Conservation (phyloP, 1,284 basidiomycete species). For the Sphagnurus paluster region DNA sequence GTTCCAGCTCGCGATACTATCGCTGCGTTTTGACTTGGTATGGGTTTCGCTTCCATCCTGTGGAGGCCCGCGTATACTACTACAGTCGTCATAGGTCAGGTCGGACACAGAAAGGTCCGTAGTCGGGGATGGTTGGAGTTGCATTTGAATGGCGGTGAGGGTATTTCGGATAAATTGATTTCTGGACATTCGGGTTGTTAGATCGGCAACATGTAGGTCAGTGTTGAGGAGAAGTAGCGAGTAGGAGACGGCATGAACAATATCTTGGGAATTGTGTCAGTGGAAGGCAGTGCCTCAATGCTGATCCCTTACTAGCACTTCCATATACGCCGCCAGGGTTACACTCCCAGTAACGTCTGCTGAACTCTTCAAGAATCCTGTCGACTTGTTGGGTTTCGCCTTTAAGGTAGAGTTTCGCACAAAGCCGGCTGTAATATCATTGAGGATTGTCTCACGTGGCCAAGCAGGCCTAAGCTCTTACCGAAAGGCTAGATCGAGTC, state of each 20-base stretch:
- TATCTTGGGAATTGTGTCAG: constrained; percentile 48
- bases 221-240: constrained; percentile 95
- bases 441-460: constrained; percentile 14
- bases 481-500: constrained; percentile 92
- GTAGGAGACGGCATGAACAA: constrained; percentile 92
- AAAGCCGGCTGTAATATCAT: constrained; percentile 62
- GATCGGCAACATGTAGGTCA: constrained; percentile 93
- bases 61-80: constrained; percentile 48
- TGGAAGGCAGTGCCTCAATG: constrained; percentile 1
- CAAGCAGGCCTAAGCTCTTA: constrained; percentile 29
- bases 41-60: constrained; percentile 48
- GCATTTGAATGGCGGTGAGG: constrained; percentile 79
- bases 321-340: constrained; percentile 83
- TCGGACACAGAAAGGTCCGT: constrained; percentile 56
- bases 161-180: constrained; percentile 93
- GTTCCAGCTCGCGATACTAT: constrained; percentile 81
- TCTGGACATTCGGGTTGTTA: constrained; percentile 89
- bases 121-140: constrained; percentile 55
- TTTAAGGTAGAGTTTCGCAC: constrained; percentile 89
- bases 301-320: constrained; percentile 64
- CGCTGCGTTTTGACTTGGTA: constrained; percentile 69
- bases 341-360: constrained; percentile 86
- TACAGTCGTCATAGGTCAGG: constrained; percentile 66
- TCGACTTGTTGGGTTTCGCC: constrained; percentile 99
- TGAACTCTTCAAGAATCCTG: constrained; percentile 91